These are phyloP conservation scores for Botryotinia globosa DNA, from an alignment of 2,329 filamentous ascomycete species.

Conservation along the genomic window DNA sequence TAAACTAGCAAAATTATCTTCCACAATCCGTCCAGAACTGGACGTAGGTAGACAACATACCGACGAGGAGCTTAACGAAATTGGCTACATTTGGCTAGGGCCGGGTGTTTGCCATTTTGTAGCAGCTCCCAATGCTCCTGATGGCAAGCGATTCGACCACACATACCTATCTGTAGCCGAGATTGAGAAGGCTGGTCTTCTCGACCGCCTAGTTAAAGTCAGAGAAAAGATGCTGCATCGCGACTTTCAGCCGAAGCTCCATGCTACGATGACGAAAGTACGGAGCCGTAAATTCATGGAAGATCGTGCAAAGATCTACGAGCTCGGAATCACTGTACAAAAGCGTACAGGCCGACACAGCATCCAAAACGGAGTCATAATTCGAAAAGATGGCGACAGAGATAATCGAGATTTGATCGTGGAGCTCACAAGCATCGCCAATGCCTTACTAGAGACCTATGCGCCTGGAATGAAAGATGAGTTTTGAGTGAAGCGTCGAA, in stretches of 20 bases:
- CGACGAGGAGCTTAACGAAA: neutral
- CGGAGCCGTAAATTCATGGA: neutral
- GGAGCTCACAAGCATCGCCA: neutral
- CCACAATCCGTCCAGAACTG: neutral
- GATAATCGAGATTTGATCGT: neutral
- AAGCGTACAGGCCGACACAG: neutral
- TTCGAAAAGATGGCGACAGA: neutral
- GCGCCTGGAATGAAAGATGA: neutral
- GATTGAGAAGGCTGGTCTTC: neutral
- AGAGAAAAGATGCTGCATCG: neutral
- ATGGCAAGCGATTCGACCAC: neutral
- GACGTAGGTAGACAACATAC: neutral
- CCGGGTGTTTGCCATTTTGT: neutral
- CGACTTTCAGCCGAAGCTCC: neutral
- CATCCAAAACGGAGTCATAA: neutral
- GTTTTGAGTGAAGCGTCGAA: neutral
- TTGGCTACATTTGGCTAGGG: neutral
- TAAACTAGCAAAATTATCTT: neutral
- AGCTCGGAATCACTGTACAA: neutral
- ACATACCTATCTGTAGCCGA: neutral
- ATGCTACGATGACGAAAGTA: neutral
- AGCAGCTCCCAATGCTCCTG: neutral
- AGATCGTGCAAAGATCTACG: neutral
- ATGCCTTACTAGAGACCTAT: neutral
- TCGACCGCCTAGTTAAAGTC: neutral